phyloP scores from a whole-genome alignment of 1,139 yeast species.

The Geotrichum bryndzae region DNA sequence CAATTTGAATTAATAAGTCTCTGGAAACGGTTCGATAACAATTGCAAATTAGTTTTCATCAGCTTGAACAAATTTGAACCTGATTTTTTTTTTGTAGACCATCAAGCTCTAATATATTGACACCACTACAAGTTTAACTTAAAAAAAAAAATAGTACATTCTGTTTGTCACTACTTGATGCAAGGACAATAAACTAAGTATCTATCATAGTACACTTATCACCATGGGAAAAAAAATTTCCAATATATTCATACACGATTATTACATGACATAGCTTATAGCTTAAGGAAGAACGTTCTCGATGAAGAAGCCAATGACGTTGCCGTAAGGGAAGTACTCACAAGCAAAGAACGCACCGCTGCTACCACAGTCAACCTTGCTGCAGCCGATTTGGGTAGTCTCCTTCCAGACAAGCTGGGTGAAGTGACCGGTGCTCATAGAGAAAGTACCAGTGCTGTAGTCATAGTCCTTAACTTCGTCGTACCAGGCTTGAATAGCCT shows the following conservation, averaged over 20 bases:
- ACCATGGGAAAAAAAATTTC: neutral
- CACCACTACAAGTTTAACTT: no score
- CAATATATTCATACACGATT: no score
- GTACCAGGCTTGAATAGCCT: constrained; percentile 82
- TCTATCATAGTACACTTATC: no score
- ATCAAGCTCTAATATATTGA: no score
- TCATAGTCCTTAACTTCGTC: constrained; percentile 52
- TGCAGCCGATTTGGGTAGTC: constrained; percentile 70
- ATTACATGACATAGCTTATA: neutral
- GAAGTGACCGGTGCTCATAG: constrained; percentile 60
- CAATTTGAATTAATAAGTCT: no score
- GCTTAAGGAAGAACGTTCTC: constrained; percentile 42
- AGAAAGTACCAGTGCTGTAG: constrained; percentile 41
- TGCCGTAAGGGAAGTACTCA: constrained; percentile 39
- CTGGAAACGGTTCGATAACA: no score
- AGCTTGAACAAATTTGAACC: no score
- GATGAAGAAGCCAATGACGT: constrained; percentile 40
- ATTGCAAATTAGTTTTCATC: no score
- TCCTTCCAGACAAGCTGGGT: constrained; percentile 82
- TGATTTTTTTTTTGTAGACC: no score
- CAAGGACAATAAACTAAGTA: no score
- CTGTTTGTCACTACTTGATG: no score
- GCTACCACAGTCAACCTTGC: constrained; percentile 39
- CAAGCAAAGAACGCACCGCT: constrained; percentile 35
- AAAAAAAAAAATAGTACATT: no score